phyloP scores from a whole-genome alignment of 495 filamentous ascomycete genomes.

The Tuber brumale region DNA sequence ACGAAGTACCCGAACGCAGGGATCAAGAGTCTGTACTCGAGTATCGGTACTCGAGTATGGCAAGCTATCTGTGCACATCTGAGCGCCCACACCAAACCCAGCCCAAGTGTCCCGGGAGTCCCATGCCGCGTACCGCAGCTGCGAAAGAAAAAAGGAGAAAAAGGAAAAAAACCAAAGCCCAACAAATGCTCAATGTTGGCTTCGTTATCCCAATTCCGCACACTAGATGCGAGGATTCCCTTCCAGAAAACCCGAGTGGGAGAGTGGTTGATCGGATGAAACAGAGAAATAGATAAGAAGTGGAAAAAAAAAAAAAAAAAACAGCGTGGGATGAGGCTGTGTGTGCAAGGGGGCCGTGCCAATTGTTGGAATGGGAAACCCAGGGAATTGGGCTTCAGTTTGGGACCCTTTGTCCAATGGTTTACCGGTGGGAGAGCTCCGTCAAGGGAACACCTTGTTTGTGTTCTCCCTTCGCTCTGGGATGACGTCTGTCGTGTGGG shows the following conservation, averaged over 20 bases:
- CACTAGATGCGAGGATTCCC: background rate
- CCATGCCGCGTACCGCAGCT: background rate
- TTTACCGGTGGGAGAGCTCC: background rate
- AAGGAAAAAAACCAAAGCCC: background rate
- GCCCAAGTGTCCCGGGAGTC: background rate
- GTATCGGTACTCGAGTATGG: background rate
- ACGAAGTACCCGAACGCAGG: background rate
- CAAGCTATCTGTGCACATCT: background rate
- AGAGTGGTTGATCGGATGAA: slow-evolving; percentile 1
- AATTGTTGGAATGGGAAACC: background rate
- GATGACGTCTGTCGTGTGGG: background rate
- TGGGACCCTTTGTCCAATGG: background rate
- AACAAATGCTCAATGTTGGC: background rate
- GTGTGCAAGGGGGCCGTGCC: slow-evolving; percentile 3
- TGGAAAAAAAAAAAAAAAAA: background rate
- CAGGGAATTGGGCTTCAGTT: background rate
- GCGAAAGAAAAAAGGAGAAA: background rate
- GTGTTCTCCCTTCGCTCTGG: background rate
- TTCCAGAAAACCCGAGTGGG: slow-evolving; percentile 5
- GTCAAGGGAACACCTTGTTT: background rate
- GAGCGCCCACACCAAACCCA: background rate
- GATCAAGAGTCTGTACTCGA: background rate
- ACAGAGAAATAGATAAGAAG: slow-evolving; percentile 5
- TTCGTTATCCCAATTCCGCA: slow-evolving; percentile 3
- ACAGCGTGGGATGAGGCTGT: background rate